Evolutionary conservation across 108 stramenopile species (phyloP).

Genomic region (Chaetoceros muelleri): DNA sequence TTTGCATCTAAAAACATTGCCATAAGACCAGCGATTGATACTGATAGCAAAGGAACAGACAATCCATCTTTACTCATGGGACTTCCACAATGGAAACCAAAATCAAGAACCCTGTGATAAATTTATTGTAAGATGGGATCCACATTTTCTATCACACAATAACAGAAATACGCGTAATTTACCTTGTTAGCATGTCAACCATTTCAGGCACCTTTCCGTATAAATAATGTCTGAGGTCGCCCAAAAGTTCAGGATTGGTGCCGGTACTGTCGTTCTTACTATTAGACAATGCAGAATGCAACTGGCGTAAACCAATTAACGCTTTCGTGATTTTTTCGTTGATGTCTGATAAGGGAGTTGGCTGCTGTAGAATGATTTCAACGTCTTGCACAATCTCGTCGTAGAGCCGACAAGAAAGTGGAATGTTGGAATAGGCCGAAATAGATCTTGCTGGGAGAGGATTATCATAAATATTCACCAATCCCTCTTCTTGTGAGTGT

Average conservation of each 20-base stretch:
- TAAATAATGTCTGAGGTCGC: conserved; percentile 8
- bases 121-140: neutral
- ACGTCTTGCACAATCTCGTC: neutral
- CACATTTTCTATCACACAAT: neutral
- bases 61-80: conserved; percentile 21
- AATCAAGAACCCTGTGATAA: conserved; percentile 31
- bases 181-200: conserved; percentile 27
- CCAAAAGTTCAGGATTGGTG: conserved; percentile 5
- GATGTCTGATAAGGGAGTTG: conserved; percentile 13
- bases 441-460: too few species aligned
- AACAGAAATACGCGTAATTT: conserved; percentile 5
- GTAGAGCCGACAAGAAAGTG: neutral
- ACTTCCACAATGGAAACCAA: conserved; percentile 39
- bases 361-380: neutral
- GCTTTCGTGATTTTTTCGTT: neutral
- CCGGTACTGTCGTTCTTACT: conserved; percentile 17
- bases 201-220: conserved; percentile 11
- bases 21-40: conserved; percentile 42
- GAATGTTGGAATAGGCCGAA: neutral
- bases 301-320: conserved; percentile 17
- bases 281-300: conserved; percentile 37
- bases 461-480: conserved; percentile 1
- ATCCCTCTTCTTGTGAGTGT: conserved; percentile 1
- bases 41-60: conserved; percentile 50
- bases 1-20: conserved; percentile 39